A percentile compares a stretch with the other conserved stretches of the same genome.
These are phyloP conservation scores for Rhodamnia rubescens DNA, from an alignment of 345 rosid genomes.

Conservation along the genomic window DNA sequence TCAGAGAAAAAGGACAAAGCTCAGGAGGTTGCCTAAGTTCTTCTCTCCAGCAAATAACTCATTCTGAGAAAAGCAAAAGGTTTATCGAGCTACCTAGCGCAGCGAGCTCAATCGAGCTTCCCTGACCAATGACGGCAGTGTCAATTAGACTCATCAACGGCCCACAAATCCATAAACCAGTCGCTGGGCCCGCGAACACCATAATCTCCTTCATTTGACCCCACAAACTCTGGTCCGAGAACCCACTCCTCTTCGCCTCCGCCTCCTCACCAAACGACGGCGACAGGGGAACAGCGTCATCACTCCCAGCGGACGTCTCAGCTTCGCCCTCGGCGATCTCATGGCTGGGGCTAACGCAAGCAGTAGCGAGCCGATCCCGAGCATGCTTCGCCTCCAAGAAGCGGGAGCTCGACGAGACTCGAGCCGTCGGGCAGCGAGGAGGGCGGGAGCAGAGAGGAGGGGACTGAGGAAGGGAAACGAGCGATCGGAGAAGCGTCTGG, in stretches of 20 bases:
- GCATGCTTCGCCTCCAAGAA: background rate
- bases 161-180: slow-evolving; percentile 83
- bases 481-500: background rate
- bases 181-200: slow-evolving; percentile 80
- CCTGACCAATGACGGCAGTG: slow-evolving; percentile 83
- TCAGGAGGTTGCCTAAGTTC: background rate
- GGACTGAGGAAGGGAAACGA: background rate
- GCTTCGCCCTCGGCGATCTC: background rate
- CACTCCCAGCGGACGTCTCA: background rate
- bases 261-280: background rate
- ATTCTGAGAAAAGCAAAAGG: background rate
- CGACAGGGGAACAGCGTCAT: background rate
- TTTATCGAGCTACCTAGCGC: slow-evolving; percentile 52
- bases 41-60: background rate
- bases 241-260: slow-evolving; percentile 7
- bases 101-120: slow-evolving; percentile 84
- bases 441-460: background rate
- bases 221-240: slow-evolving; percentile 62
- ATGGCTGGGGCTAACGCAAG: background rate
- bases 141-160: slow-evolving; percentile 96
- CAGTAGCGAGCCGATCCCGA: background rate
- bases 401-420: background rate
- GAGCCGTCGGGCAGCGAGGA: background rate
- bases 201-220: slow-evolving; percentile 76
- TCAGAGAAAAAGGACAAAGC: background rate